Base-by-base conservation (phyloP, 2,329 filamentous ascomycete species). In the Colletotrichum chrysophilum region DNA sequence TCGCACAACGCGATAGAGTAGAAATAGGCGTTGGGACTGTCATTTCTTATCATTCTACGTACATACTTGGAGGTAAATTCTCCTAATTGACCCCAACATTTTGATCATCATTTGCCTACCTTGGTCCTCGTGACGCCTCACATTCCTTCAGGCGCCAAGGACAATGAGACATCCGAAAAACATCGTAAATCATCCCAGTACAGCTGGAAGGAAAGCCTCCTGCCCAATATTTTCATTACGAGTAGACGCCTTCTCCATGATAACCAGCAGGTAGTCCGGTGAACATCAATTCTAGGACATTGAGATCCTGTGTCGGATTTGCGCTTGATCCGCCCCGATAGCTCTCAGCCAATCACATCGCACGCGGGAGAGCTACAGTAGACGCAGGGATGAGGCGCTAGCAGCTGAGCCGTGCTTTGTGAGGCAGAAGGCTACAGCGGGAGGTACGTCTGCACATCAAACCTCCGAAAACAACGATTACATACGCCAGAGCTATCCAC, bases 381-480 rank as follows among this genome's bases (percentile, higher is more conserved):
- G 64, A 38, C 4, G 36, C 69, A 72, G 73, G 69, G 73, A 64
- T 67, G 26, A 60, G 64, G 64, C 70, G 58, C 65, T 73, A 38
- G 64, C n/a, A 76, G 64, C 74, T 74, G 64, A 68, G 70, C 74
- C 70, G 70, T 75, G 73, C 55, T 72, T 14, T 43, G 52, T 43
- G 61, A 75, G 69, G 55, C 56, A 58, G 74, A 75, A 75, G 74
- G 74, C 74, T 76, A 48, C 74, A 76, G 74, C 48, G 74, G 58
- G 58, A 76, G 70, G 74, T 76, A 76, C 74, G 74, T 76, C 64
- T 52, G 68, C 73, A 73, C 73, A 21, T 66, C 56, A 58, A 70
- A 72, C 70, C 70, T 75, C 70, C 70, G 74, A 73, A 76, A 76
- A 76, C 74, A 76, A 76, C 74, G 58, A 76, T 73, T 73, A 69